Conservation (phyloP, 1,284 basidiomycete genomes). For the Mrakiaceae sp. region DNA sequence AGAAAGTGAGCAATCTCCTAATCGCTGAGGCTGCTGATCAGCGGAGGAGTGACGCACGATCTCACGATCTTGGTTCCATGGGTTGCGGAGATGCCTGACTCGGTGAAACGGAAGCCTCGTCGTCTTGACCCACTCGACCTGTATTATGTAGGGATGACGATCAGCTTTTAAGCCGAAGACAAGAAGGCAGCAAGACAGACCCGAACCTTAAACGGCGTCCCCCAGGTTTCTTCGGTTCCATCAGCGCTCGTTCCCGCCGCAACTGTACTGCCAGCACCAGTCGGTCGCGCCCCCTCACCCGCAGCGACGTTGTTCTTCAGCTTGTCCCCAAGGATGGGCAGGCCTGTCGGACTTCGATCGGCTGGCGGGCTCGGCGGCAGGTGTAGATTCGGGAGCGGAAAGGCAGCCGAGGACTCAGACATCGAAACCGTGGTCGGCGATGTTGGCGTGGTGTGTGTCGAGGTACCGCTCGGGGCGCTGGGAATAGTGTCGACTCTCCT, state of each 20-base stretch:
- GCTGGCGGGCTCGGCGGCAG: not conserved
- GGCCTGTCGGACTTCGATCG: not conserved
- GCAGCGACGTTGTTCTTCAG: not conserved
- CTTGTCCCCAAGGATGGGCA: too few species aligned
- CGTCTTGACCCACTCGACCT: constrained; percentile 71
- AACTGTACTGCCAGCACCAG: too few species aligned
- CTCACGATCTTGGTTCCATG: constrained; percentile 84
- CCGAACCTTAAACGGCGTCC: constrained; percentile 50
- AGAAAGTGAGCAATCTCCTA: not conserved
- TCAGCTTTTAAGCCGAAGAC: not conserved
- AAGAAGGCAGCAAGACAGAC: not conserved
- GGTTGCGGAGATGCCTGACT: constrained; percentile 71
- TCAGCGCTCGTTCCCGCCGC: constrained; percentile 13
- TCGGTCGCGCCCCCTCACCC: not conserved
- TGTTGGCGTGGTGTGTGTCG: too few species aligned
- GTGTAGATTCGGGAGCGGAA: not conserved
- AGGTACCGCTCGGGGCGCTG: too few species aligned
- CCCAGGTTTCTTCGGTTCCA: constrained; percentile 44
- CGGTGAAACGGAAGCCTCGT: constrained; percentile 62
- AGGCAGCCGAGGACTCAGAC: not conserved
- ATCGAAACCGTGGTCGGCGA: too few species aligned
- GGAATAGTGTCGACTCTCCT: not conserved
- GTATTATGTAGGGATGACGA: not conserved
- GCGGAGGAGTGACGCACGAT: constrained; percentile 41
- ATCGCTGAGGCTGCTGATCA: not conserved